Base-by-base conservation (phyloP, 2,329 filamentous ascomycete genomes). In the Diplocarpon rosae region DNA sequence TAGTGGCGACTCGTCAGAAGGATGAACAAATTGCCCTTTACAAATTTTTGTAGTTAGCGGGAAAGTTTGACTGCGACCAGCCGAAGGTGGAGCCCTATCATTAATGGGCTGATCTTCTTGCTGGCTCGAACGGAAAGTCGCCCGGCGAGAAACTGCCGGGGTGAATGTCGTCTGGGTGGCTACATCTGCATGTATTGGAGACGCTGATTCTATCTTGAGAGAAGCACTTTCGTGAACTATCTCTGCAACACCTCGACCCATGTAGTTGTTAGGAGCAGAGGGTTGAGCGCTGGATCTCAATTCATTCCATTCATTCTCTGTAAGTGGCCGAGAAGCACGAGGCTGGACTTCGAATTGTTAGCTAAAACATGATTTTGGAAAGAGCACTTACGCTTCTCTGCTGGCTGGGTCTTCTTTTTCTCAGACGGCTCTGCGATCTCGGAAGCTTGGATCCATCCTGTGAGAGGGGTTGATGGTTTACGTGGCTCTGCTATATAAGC, bases 31-130 rank as follows among this genome's bases (percentile, higher is more conserved):
- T 16, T 45, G 38, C 6, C 34, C 41, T 36, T 30, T 37, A 37
- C 37, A 50, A 12, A 43, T 48, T 9, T 35, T 45, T 12, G 34
- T 5, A 9, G 12, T 16, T 9, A 29, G 17, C 28, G 46, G 48
- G 35, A 49, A 47, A 2, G 51, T 49, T 16, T 51, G 47, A 29
- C 17, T 47, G 17, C 35, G 43, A 28, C 27, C 24, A 14, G 16
- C 35, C 1, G 35, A 24, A 10, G 47, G 14, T 12, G 46, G 46
- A 41, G 32, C 39, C 33, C 41, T 20, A n/a, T 43, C 30, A 35
- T 27, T n/a, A 3, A 38, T 11, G 30, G 27, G 8, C 16, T 37
- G 6, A 9, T 24, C 10, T 11, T 12, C 34, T 6, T n/a, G 20
- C 17, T 42, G 32, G 10, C 30, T 24, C 10, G 12, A 20, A 16